Evolutionary conservation across 306 rosid species (phyloP).

Genomic region (Pterocarpus macrocarpus): DNA sequence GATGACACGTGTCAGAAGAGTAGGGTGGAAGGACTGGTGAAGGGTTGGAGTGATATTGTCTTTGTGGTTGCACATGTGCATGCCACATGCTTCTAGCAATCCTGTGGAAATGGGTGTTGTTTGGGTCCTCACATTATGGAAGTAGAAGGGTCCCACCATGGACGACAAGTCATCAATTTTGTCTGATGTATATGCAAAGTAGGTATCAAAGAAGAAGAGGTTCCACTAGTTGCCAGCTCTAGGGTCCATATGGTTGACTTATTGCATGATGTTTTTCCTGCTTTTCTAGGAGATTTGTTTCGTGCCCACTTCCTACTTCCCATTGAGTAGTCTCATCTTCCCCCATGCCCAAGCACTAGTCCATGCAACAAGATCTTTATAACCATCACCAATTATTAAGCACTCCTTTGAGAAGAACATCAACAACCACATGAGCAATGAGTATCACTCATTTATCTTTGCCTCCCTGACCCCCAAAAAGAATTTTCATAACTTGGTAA

Average conservation of each 20-base stretch:
- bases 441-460: neutral
- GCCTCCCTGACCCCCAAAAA: neutral
- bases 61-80: slow-evolving; percentile 47
- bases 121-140: slow-evolving; percentile 51
- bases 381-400: slow-evolving; percentile 22
- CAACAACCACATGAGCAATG: slow-evolving; percentile 5
- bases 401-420: slow-evolving; percentile 7
- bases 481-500: neutral
- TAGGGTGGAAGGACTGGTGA: neutral
- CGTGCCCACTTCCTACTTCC: neutral
- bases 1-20: slow-evolving; percentile 45
- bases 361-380: neutral
- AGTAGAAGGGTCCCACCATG: slow-evolving; percentile 40
- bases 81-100: neutral
- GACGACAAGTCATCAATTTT: slow-evolving; percentile 51
- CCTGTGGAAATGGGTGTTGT: no score
- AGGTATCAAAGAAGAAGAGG: slow-evolving; percentile 52
- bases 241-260: slow-evolving; percentile 48
- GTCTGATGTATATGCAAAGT: slow-evolving; percentile 61
- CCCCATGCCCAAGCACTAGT: neutral
- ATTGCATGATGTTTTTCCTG: neutral
- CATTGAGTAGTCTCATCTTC: neutral
- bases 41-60: neutral
- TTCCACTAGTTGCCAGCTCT: slow-evolving; percentile 24
- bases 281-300: no score